phyloP scores from a whole-genome alignment of 2,329 filamentous ascomycete species.

The Fusarium hostae region DNA sequence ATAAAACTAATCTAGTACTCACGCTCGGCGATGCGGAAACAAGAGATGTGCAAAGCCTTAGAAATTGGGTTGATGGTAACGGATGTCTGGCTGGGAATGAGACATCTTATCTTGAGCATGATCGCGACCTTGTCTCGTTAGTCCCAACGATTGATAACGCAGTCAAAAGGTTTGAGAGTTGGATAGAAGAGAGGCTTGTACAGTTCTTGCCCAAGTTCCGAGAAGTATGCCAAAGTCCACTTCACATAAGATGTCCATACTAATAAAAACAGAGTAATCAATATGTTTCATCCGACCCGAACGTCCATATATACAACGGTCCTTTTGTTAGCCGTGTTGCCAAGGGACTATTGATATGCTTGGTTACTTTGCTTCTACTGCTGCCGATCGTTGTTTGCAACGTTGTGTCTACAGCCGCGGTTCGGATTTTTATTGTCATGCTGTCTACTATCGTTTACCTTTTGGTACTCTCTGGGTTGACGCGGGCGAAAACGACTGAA shows the following conservation, averaged over 20 bases:
- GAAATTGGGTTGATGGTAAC: neutral
- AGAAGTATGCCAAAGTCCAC: neutral
- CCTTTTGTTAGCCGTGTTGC: neutral
- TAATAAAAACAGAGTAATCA: neutral
- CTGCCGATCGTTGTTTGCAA: constrained; percentile 8
- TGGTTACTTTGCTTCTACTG: neutral
- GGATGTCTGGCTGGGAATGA: neutral
- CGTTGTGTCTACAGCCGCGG: neutral
- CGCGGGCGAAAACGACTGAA: neutral
- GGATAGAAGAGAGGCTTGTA: neutral
- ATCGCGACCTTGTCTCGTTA: neutral
- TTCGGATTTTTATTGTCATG: neutral
- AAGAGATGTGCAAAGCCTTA: neutral
- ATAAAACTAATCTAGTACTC: neutral
- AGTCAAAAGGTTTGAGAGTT: neutral
- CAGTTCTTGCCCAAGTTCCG: neutral
- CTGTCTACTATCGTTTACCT: constrained; percentile 1
- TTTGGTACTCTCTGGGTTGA: neutral
- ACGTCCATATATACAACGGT: constrained; percentile 2
- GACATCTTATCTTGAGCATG: neutral
- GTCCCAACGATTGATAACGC: neutral
- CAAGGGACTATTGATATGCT: neutral
- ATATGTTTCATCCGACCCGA: neutral
- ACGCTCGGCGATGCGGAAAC: neutral
- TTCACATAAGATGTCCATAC: neutral